phyloP scores from a whole-genome alignment of 2,329 filamentous ascomycete genomes.

The Trichoderma lentiforme region DNA sequence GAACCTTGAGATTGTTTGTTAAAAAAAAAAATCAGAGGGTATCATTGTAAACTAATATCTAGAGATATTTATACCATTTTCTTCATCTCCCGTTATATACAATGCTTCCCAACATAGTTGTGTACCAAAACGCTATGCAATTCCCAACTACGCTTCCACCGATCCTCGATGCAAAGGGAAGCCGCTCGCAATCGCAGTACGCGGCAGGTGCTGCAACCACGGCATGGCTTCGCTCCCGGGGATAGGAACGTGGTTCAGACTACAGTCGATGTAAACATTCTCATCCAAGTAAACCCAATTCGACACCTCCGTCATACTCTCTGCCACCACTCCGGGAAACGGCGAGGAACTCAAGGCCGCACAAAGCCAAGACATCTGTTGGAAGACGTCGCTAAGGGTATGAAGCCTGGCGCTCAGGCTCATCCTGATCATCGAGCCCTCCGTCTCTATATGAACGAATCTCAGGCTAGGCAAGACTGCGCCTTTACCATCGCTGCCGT shows the following conservation, averaged over 20 bases:
- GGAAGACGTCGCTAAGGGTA: constrained; percentile 35
- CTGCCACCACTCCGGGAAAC: constrained; percentile 30
- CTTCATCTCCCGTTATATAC: not conserved
- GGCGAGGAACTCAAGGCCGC: constrained; percentile 36
- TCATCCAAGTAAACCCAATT: constrained; percentile 34
- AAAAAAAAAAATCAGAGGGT: constrained; percentile 4
- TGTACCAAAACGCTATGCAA: not conserved
- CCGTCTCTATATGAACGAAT: constrained; percentile 35
- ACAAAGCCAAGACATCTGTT: constrained; percentile 39
- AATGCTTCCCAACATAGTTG: not conserved
- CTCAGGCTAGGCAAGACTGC: constrained; percentile 31
- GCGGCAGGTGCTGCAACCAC: constrained; percentile 31
- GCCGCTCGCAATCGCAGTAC: constrained; percentile 33
- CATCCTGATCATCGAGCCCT: constrained; percentile 32
- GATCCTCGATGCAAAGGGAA: constrained; percentile 27
- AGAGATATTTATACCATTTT: constrained; percentile 1
- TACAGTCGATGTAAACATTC: constrained; percentile 35
- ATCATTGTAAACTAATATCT: constrained; percentile 19
- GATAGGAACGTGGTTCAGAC: constrained; percentile 32
- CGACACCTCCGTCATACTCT: constrained; percentile 31
- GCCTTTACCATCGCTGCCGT: constrained; percentile 28
- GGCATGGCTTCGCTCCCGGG: constrained; percentile 26
- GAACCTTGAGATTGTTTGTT: constrained; percentile 37
- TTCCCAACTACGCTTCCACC: not conserved
- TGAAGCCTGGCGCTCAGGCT: constrained; percentile 35